Base-by-base conservation (phyloP, 176 grass and related monocot species). In the Triticum timopheevii region DNA sequence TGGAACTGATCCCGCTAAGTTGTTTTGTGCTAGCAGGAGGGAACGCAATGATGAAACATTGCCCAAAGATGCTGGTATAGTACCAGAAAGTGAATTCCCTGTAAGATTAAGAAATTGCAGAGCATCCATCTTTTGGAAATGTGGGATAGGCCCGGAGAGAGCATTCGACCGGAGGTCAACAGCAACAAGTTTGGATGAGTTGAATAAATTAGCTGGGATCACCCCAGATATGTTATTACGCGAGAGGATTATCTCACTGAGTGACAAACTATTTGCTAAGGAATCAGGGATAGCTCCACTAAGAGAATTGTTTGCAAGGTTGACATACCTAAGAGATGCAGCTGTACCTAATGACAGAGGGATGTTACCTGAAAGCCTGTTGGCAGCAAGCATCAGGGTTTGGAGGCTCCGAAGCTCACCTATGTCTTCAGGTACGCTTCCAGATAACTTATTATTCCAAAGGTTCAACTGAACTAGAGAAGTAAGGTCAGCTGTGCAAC, bases 401-500 rank as follows among this genome's bases (percentile, higher is more conserved):
- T 76, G 83, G 5, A 89, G 87, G 17, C 12, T 5, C 0, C 1
- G 74, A 22, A 89, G 65, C 8, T 33, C 6, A 10, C 82, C 67
- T 38, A 89, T 30, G 24, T 85, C 67, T 1, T 54, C 42, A 52
- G 87, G 87, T 52, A 89, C 66, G 5, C 33, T 50, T 24, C 94
- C 94, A n/a, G 30, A 81, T 9, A 89, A 54, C n/a, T 10, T 4
- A 65, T 88, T 93, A 16, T 15, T 11, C 27, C 45, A 65, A 72
- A 93, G 86, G 35, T 90, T 58, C 36, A 93, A 35, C 35, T 25
- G 6, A 3, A 13, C 34, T 24, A 91, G 44, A 44, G 82, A 91
- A 36, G 44, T 76, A 45, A 94, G 65, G 47, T 10, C 78, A 6
- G 65, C 35, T 4, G 85, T 61, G 45, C 84, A 89, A 10, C 71